Base-by-base conservation (phyloP, 495 filamentous ascomycete genomes). In the Penicillium parvum region DNA sequence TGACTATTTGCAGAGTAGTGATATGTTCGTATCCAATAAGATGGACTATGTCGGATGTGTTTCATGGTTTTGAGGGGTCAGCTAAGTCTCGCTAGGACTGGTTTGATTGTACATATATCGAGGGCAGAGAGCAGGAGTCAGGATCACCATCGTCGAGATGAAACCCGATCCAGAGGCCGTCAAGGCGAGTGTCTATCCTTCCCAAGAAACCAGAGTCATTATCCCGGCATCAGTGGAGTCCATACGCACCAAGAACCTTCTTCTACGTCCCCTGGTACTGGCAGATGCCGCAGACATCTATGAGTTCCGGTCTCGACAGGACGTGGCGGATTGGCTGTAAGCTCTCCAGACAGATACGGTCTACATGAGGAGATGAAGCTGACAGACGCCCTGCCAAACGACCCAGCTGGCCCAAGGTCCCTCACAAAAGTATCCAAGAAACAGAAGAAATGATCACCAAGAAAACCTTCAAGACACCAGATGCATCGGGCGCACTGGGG, bases 301-400 rank as follows among this genome's bases (percentile, higher is more conserved):
- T 32, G 52, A 50, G 10, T 47, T 50, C 12, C 50, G 57, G 19
- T 27, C 32, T 9, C 44, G 49, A 27, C 55, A 52, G 25, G 58
- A 64, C 4, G 58, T 61, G 12, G 55, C 53, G 8, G 29, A 57
- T n/a, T 64, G 47, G 47, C 42, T 64, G 60, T 64, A 45, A 51
- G 55, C n/a, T n/a, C n/a, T n/a, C n/a, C n/a, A n/a, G n/a, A n/a
- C n/a, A n/a, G n/a, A n/a, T n/a, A n/a, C n/a, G n/a, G n/a, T n/a
- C n/a, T n/a, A n/a, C n/a, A n/a, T n/a, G n/a, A n/a, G n/a, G n/a
- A n/a, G 11, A 15, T n/a, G 16, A 11, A 17, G 16, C 2, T 37
- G 7, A 29, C 3, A 33, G 8, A 3, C n/a, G 5, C 1, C 39
- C 2, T 37, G 7, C 23, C 3, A 33, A 9, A 3, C n/a, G 5